Base-by-base conservation (phyloP, 257 asterid species). In the Solanum habrochaites region DNA sequence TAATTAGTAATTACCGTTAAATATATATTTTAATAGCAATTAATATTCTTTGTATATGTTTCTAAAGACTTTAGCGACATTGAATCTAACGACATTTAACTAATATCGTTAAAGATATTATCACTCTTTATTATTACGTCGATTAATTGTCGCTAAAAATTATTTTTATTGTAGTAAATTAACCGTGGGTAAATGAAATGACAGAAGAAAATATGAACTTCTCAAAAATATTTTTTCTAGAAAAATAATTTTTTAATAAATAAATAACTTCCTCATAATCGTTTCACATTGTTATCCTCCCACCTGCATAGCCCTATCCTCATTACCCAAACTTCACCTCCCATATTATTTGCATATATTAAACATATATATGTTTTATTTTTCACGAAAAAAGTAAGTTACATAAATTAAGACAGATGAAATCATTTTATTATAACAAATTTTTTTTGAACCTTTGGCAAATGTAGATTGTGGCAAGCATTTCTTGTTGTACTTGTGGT, bases 401-500 rank as follows among this genome's bases (percentile, higher is more conserved):
- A 64, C 18, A 64, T 64, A 5, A 64, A 25, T 25, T 12, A 11
- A 64, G 25, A 25, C 7, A 25, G 4, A 25, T 12, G 18, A 25
- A 64, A 2, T 64, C 2, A 64, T 27, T 62, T 15, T 62, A 62
- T 32, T 32, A 32, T 32, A 32, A 32, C 11, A 2, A 66, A 25
- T 7, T 27, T 47, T 8, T 27, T 47, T 8, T 25, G 11, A 27
- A 80, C 12, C 11, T 27, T 29, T 47, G 85, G 18, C 0, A 27
- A 80, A 80, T 86, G 92, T 93, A 95, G 98, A 89, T 91, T 89
- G 92, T 96, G 99, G 99, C 98, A 93, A 87, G 86, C 95, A 67
- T 96, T 95, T 90, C 93, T 96, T 27, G 98, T 94, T 87, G 91
- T 90, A 85, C 86, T 95, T 88, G 99, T 97, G 89, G 95, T 93